Conservation (phyloP, 1,139 yeast genomes). For the Trichomonascaceae sp. region DNA sequence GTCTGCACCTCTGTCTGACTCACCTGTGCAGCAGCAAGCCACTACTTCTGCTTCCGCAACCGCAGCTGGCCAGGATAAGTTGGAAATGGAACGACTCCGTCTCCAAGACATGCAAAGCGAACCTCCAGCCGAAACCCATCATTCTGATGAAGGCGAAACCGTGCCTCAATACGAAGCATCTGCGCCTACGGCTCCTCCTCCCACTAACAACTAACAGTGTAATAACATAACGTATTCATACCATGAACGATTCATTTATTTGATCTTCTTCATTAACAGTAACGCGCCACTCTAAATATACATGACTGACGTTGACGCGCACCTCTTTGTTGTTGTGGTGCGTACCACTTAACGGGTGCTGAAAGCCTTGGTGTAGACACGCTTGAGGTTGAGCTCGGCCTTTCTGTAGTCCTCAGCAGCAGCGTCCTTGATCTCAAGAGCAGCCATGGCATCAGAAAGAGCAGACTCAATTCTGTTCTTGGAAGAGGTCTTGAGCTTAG, state of each 20-base stretch:
- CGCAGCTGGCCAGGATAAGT: slow-evolving; percentile 12
- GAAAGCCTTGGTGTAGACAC: slow-evolving; percentile 99
- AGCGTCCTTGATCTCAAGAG: slow-evolving; percentile 94
- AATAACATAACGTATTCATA: too few species aligned
- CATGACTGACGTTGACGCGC: too few species aligned
- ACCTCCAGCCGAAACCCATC: slow-evolving; percentile 9
- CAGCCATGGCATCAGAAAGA: slow-evolving; percentile 95
- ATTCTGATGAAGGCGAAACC: slow-evolving; percentile 9
- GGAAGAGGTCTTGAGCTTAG: slow-evolving; percentile 96
- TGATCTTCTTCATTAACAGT: too few species aligned
- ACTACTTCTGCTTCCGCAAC: background rate
- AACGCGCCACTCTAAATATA: too few species aligned
- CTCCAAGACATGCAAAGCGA: slow-evolving; percentile 14
- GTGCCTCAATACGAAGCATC: slow-evolving; percentile 14
- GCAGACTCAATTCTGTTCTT: slow-evolving; percentile 98
- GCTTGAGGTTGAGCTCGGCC: slow-evolving; percentile 98
- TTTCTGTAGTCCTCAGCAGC: slow-evolving; percentile 96
- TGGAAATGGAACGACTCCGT: slow-evolving; percentile 18
- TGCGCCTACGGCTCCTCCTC: background rate
- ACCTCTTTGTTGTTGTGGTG: too few species aligned
- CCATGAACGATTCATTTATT: too few species aligned
- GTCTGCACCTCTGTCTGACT: background rate
- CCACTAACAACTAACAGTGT: too few species aligned
- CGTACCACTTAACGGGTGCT: slow-evolving; percentile 74
- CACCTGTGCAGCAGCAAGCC: too few species aligned